Evolutionary conservation across 1,284 basidiomycete species (phyloP).

Genomic region (Mycosarcoma maydis): DNA sequence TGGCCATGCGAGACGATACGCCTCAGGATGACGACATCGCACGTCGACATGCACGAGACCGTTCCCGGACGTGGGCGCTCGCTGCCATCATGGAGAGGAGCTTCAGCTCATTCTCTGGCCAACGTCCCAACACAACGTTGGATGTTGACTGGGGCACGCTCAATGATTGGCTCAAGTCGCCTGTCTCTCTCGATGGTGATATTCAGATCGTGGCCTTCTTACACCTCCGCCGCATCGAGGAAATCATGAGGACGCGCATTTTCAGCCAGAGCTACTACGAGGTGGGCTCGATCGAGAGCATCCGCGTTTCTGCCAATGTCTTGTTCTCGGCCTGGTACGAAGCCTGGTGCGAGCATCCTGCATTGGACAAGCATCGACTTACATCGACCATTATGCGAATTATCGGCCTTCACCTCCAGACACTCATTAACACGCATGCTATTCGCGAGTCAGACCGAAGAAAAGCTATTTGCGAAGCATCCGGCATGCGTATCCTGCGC

Average conservation of each 20-base stretch:
- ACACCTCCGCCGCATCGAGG: slow-evolving; percentile 44
- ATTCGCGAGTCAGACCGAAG: slow-evolving; percentile 43
- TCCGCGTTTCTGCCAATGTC: slow-evolving; percentile 44
- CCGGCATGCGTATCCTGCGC: slow-evolving; percentile 42
- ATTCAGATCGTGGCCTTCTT: slow-evolving; percentile 42
- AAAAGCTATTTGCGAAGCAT: slow-evolving; percentile 37
- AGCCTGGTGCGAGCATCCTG: slow-evolving; percentile 48
- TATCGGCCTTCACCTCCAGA: slow-evolving; percentile 45
- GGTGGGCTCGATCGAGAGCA: slow-evolving; percentile 48
- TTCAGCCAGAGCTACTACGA: slow-evolving; percentile 51
- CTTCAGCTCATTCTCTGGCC: slow-evolving; percentile 46
- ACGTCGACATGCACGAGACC: slow-evolving; percentile 40
- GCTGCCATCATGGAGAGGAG: slow-evolving; percentile 49
- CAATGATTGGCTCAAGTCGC: slow-evolving; percentile 48
- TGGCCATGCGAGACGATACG: slow-evolving; percentile 37
- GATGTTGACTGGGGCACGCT: slow-evolving; percentile 47
- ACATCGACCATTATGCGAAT: slow-evolving; percentile 47
- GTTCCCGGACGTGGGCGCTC: slow-evolving; percentile 44
- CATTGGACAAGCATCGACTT: slow-evolving; percentile 26
- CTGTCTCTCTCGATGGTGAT: slow-evolving; percentile 36
- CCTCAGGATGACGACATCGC: slow-evolving; percentile 34
- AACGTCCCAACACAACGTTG: slow-evolving; percentile 44
- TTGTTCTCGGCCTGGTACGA: slow-evolving; percentile 41
- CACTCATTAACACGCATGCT: slow-evolving; percentile 47
- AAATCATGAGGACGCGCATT: slow-evolving; percentile 46